Base-by-base conservation (phyloP, 768 basidiomycete species). In the Suillus brevipes region DNA sequence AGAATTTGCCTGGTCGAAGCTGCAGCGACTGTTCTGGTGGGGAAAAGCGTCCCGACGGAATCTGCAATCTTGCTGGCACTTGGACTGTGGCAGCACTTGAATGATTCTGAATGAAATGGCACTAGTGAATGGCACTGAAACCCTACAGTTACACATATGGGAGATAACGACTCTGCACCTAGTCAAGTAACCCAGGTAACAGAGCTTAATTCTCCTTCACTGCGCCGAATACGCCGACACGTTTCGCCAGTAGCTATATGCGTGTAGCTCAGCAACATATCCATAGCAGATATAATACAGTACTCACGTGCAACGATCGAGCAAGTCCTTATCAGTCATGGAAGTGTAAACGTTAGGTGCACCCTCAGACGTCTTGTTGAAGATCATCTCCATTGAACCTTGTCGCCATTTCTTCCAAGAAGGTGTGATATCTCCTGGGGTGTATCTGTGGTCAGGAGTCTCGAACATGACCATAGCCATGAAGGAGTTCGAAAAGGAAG, bases 351-450 rank as follows among this genome's bases (percentile, higher is more conserved):
- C 73, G 42, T 76, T 68, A 3, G 81, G 73, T 25, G 53, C 62
- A 14, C 70, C 72, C 23, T 65, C 64, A 20, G 63, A 62, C 6
- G 67, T 71, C 63, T 70, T 63, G 64, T 83, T 85, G 68, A 84
- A 86, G 6, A 84, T 60, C 81, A 86, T 84, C 70, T 85, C 83
- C 3, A 68, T 69, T 0, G 64, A 65, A 3, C 66, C 67, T 1
- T 64, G 70, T 2, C 23, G n/a, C 64, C 62, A 72, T n/a, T 7
- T 25, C 8, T 52, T 60, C 75, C 73, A 74, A 2, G 40, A 12
- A 7, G 72, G 73, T 6, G 70, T 70, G 42, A 68, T 66, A 18
- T 69, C 72, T 8, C 45, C 53, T 6, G 65, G 38, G 12, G 63
- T 34, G 37, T 71, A 69, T 49, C 65, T 73, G 25, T 40, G 28